Conservation (phyloP, 108 stramenopile species). For the Heterococcus sp. region DNA sequence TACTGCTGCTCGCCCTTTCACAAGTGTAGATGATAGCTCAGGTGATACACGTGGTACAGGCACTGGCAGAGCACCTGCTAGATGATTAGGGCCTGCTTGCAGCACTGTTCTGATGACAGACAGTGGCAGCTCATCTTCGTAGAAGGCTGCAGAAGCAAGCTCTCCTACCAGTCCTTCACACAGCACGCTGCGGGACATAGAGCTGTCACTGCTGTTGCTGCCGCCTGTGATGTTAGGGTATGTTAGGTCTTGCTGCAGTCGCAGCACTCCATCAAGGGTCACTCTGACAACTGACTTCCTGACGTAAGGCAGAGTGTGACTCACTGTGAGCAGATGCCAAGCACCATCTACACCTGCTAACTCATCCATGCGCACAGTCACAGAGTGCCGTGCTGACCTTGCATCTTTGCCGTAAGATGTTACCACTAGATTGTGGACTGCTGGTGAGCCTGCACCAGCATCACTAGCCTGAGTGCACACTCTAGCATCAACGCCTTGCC, state of each 20-base stretch:
- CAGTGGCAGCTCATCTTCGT: conserved; percentile 26
- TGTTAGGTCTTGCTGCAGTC: not conserved
- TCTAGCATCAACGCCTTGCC: conserved; percentile 26
- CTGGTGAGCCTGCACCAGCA: not conserved
- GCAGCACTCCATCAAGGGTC: conserved; percentile 19
- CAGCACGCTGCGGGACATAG: not conserved
- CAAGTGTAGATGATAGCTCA: not conserved
- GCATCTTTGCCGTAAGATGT: conserved; percentile 2
- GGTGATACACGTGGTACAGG: not conserved
- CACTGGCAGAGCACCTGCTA: conserved; percentile 11
- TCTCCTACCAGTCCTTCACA: conserved; percentile 31
- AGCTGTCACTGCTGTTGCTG: too few species aligned
- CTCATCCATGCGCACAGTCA: conserved; percentile 4
- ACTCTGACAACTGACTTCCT: conserved; percentile 8
- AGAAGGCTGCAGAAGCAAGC: conserved; percentile 9
- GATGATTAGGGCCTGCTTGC: conserved; percentile 28
- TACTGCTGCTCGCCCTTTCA: not conserved
- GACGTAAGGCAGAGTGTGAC: conserved; percentile 39
- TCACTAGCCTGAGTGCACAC: not conserved
- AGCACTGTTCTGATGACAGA: conserved; percentile 10
- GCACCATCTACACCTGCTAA: conserved; percentile 1
- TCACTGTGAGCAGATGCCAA: conserved; percentile 26
- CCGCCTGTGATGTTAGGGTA: not conserved
- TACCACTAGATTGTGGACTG: not conserved
- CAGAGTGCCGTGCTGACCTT: not conserved